Evolutionary conservation across 352 stramenopile genomes (phyloP).

Genomic region (Saprolegnia parasitica): DNA sequence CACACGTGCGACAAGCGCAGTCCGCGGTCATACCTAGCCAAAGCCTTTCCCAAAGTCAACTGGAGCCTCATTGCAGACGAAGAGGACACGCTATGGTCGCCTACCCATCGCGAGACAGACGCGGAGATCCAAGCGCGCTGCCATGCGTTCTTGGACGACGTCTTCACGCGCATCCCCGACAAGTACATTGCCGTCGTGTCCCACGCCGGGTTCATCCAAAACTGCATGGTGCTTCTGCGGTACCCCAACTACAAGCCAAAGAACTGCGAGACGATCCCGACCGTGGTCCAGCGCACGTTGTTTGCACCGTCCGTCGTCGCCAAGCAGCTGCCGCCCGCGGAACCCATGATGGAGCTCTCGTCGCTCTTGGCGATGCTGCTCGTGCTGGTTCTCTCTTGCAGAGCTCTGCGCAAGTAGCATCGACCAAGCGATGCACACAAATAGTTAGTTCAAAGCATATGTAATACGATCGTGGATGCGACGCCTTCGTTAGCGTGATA

Average conservation of each 20-base stretch:
- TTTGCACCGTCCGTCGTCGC: not conserved
- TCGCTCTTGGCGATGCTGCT: not conserved
- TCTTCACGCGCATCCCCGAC: constrained; percentile 40
- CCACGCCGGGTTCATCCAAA: constrained; percentile 63
- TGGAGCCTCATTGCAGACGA: constrained; percentile 44
- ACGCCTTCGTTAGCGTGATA: too few species aligned
- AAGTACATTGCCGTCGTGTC: constrained; percentile 50
- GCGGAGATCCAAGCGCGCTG: constrained; percentile 53
- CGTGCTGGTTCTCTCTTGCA: not conserved
- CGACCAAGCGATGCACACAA: too few species aligned
- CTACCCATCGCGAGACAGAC: constrained; percentile 53
- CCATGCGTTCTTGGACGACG: constrained; percentile 44
- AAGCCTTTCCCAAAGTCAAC: constrained; percentile 45
- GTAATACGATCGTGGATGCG: too few species aligned
- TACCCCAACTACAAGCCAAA: constrained; percentile 60
- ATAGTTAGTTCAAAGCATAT: too few species aligned
- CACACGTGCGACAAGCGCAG: constrained; percentile 60
- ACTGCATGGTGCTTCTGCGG: constrained; percentile 50
- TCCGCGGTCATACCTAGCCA: constrained; percentile 37
- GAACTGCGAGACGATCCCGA: constrained; percentile 63
- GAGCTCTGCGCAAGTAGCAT: not conserved
- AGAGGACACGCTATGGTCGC: constrained; percentile 50
- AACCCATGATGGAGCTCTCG: constrained; percentile 1
- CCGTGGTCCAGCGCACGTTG: constrained; percentile 36
- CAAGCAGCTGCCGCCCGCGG: not conserved